Percentiles rank a stretch among this genome's conserved stretches.
Evolutionary conservation across 73 alveolate species (phyloP).

Genomic region (Breviolum minutum): DNA sequence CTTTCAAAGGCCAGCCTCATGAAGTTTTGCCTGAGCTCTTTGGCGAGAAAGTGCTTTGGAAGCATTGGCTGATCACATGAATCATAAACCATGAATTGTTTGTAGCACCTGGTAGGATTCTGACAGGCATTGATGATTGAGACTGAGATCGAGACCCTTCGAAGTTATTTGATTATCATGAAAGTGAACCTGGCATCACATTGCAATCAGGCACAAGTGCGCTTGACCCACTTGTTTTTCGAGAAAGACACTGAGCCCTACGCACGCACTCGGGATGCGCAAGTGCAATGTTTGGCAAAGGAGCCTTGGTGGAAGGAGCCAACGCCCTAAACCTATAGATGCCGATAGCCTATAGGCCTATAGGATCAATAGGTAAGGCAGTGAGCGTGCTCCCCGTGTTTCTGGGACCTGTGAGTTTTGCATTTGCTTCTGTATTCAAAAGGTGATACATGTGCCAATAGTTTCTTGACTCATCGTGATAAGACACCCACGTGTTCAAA

Average conservation of each 20-base stretch:
- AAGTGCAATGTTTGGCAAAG: slow-evolving; percentile 67
- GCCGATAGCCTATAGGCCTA: too few species aligned
- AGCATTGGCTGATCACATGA: neutral
- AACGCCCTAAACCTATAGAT: too few species aligned
- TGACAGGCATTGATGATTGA: neutral
- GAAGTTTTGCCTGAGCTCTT: slow-evolving; percentile 65
- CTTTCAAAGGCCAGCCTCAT: slow-evolving; percentile 39
- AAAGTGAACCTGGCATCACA: too few species aligned
- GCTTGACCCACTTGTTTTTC: neutral
- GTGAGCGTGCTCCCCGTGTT: too few species aligned
- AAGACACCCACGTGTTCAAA: too few species aligned
- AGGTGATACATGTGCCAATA: too few species aligned
- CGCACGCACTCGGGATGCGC: slow-evolving; percentile 63
- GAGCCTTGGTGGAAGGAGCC: neutral
- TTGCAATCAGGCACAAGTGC: slow-evolving; percentile 1
- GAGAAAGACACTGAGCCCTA: slow-evolving; percentile 95
- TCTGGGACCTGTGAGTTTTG: neutral
- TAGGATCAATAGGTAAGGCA: too few species aligned
- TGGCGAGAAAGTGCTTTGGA: slow-evolving; percentile 20
- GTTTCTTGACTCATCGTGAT: too few species aligned
- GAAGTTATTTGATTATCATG: neutral
- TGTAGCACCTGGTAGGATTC: neutral
- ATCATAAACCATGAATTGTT: neutral
- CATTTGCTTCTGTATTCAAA: neutral
- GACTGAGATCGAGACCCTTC: neutral